Evolutionary conservation across 192 early-diverging fungal species (phyloP), one percentile per base, ranked within the genome.

Genomic region (Thamnidium elegans): DNA sequence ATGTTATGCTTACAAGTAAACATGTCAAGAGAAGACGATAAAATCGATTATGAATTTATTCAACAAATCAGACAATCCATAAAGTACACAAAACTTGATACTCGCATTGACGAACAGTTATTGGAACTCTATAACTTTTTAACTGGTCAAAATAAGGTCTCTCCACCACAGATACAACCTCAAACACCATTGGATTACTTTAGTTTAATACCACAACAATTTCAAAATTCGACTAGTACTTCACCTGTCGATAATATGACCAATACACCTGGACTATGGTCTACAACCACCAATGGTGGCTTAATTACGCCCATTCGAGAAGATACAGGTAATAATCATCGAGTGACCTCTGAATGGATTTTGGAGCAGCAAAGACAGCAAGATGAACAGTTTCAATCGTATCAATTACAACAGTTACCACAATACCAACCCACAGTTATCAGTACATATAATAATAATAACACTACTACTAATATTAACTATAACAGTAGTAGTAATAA

Each of bases 201-300:
- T 56, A 56, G 55, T 34, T 39, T 56, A 36, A 34, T 56, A 56
- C 55, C 55, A 56, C 55, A 39, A 39, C 36, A 39, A 6, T 39
- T 56, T 56, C 30, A 39, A 39, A n/a, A 36, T n/a, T 30, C 10
- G 9, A 36, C 55, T 9, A 56, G 30, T 3, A 19, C 55, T 9
- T 56, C 55, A 10, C 36, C 55, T 10, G 15, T 30, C 17, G 55
- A 56, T 34, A 30, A 32, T n/a, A 20, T 34, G 8, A 10, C 34
- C 7, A 36, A 30, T 17, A 56, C 55, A 39, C 55, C 55, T 2
- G 55, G 55, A 10, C 11, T 56, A 36, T 56, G 55, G 55, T 30
- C 31, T 8, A n/a, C 34, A 4, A 34, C 34, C 9, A 36, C 55
- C 10, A 56, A 30, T 36, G 55, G 55, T 36, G 19, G 34, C 3